Conservation (phyloP, 2,329 filamentous ascomycete genomes). For the Knufia petricola region DNA sequence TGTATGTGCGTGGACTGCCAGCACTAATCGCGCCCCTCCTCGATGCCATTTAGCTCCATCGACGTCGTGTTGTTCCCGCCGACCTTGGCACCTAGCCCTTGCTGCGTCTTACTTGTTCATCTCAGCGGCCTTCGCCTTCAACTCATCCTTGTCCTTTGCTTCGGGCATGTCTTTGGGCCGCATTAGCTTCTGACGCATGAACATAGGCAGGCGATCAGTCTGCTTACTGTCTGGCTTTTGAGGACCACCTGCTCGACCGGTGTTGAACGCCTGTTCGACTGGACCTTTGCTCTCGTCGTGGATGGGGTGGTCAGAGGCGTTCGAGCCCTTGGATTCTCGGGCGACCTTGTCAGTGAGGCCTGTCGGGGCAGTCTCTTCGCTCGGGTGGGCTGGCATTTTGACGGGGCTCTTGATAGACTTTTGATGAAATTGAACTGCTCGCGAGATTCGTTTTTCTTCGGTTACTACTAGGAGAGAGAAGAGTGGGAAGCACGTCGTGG, state of each 20-base stretch:
- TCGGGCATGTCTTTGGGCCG: conserved; percentile 18
- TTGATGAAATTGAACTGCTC: not conserved
- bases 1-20: no score
- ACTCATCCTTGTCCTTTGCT: conserved; percentile 54
- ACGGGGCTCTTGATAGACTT: not conserved
- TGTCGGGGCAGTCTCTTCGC: conserved; percentile 29
- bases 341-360: conserved; percentile 30
- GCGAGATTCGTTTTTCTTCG: no score
- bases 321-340: conserved; percentile 30
- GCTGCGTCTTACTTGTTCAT: conserved; percentile 56
- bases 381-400: conserved; percentile 31
- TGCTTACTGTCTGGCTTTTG: conserved; percentile 33
- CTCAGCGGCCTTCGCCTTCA: conserved; percentile 53
- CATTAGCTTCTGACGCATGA: not conserved
- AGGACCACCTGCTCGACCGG: conserved; percentile 36
- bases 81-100: no score
- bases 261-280: conserved; percentile 24
- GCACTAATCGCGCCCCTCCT: no score
- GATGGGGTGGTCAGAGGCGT: conserved; percentile 28
- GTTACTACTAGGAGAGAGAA: no score
- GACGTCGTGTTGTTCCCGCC: no score
- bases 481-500: no score
- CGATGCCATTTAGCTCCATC: no score
- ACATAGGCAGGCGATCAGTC: not conserved
- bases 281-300: conserved; percentile 26